These are phyloP conservation scores for Zygoascus sp. DNA, from an alignment of 1,139 yeast genomes.

Conservation along the genomic window DNA sequence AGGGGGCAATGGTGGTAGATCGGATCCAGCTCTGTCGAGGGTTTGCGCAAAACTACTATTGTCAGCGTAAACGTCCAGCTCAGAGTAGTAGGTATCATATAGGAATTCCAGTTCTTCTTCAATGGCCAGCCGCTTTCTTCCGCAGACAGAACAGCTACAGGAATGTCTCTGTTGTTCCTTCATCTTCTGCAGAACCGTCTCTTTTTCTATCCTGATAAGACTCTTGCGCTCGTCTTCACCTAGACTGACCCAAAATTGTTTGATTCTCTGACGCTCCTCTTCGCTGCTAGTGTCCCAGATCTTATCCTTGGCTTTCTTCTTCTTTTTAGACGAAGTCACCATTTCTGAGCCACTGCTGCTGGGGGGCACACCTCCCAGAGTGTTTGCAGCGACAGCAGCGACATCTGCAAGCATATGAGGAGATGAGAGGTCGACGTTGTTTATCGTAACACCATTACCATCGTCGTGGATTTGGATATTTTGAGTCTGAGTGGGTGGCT, in stretches of 20 bases:
- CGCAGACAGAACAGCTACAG: slow-evolving; percentile 80
- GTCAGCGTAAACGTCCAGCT: slow-evolving; percentile 34
- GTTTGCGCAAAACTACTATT: slow-evolving; percentile 9
- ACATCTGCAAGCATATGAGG: slow-evolving; percentile 40
- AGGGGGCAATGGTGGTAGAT: slow-evolving; percentile 2
- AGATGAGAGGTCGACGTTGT: slow-evolving; percentile 47
- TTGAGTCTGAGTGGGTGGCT: slow-evolving; percentile 14
- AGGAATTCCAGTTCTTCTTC: slow-evolving; percentile 77
- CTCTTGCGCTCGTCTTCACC: slow-evolving; percentile 56
- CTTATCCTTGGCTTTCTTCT: slow-evolving; percentile 29
- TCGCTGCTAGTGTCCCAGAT: slow-evolving; percentile 57
- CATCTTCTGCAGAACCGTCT: slow-evolving; percentile 62
- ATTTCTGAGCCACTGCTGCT: too few relatives aligned
- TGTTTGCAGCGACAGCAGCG: slow-evolving; percentile 30
- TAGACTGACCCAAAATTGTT: slow-evolving; percentile 67
- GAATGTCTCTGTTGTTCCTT: slow-evolving; percentile 50
- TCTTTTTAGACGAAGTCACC: slow-evolving; percentile 12
- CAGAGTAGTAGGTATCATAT: slow-evolving; percentile 51
- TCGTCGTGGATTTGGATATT: slow-evolving; percentile 25
- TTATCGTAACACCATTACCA: slow-evolving; percentile 29
- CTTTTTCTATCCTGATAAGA: slow-evolving; percentile 64
- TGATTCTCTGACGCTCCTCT: slow-evolving; percentile 58
- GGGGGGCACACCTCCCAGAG: slow-evolving; percentile 29
- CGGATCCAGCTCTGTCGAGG: neutral
- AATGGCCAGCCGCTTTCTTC: slow-evolving; percentile 65